A percentile compares a stretch with the other conserved stretches of the same genome.
Evolutionary conservation across 495 filamentous ascomycete species (phyloP).

Genomic region (Daldinia decipiens): DNA sequence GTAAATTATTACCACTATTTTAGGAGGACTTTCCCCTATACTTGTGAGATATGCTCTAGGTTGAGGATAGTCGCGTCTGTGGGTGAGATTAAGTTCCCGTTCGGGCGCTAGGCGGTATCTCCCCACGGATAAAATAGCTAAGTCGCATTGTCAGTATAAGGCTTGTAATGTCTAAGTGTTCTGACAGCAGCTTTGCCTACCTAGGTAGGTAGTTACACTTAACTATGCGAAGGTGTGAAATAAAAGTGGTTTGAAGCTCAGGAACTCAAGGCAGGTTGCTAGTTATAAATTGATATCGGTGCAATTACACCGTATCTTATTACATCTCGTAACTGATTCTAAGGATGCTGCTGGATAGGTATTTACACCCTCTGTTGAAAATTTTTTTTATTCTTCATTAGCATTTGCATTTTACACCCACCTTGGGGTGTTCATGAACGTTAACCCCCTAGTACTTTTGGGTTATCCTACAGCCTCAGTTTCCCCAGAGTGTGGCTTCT

Average conservation of each 20-base stretch:
- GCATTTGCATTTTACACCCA: not conserved
- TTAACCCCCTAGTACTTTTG: constrained; percentile 6
- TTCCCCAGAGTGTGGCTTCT: constrained; percentile 16
- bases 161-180: not conserved
- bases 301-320: too few species aligned
- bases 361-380: not conserved
- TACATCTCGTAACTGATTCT: too few species aligned
- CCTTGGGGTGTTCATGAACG: not conserved
- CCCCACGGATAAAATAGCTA: not conserved
- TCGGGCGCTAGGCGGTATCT: not conserved
- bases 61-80: not conserved
- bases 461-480: constrained; percentile 12
- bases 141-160: not conserved
- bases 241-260: too few species aligned
- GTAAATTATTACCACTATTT: too few species aligned
- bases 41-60: too few species aligned
- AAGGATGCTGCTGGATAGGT: not conserved
- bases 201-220: too few species aligned
- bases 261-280: too few species aligned
- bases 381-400: not conserved
- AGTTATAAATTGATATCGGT: too few species aligned
- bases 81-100: not conserved
- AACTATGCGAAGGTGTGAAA: too few species aligned
- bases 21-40: too few species aligned
- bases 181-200: not conserved